Evolutionary conservation across 2,329 filamentous ascomycete genomes (phyloP), one percentile per base, ranked within the genome.

Genomic region (Penicillium sp.): DNA sequence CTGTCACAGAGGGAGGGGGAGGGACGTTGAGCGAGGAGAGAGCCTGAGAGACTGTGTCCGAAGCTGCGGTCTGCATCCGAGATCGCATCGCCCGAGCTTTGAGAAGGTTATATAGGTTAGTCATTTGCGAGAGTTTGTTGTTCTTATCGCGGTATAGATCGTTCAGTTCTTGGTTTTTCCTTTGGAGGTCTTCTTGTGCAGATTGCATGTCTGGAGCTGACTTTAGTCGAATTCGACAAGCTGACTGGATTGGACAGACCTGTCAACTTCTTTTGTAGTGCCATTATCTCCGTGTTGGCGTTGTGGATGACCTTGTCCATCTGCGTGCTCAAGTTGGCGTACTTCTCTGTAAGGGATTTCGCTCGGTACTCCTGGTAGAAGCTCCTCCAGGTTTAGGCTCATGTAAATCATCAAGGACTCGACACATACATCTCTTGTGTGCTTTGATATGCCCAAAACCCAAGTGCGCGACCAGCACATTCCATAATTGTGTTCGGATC

Each of bases 401-500:
- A 3, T 7, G 50, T 18, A 22, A 18, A 25, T 6, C 5, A 7
- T 7, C 10, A 11, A n/a, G 9, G 27, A 34, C 16, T 8, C 11
- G 27, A 31, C 2, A 66, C 77, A 56, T 62, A 89, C 87, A 95
- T 87, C 69, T 95, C 88, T 61, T 93, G 88, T 2, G 83, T 84
- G 16, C 84, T 83, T 65, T 95, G 90, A 61, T 95, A 95, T 27
- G 82, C 84, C 86, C 89, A 95, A 65, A 95, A 95, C 28, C 80
- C 82, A 56, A 95, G 70, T 1, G 86, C 89, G 57, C 88, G 80
- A 4, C 86, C 83, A 18, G 89, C 87, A 68, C 89, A 95, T 60
- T 95, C 91, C 79, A 95, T 89, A 55, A 96, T 87, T 27, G 85
- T 77, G 29, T 79, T 84, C 0, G 92, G 92, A 52, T 83, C 88